Base-by-base conservation (phyloP, 495 filamentous ascomycete genomes). In the Amphirosellinia nigrospora region DNA sequence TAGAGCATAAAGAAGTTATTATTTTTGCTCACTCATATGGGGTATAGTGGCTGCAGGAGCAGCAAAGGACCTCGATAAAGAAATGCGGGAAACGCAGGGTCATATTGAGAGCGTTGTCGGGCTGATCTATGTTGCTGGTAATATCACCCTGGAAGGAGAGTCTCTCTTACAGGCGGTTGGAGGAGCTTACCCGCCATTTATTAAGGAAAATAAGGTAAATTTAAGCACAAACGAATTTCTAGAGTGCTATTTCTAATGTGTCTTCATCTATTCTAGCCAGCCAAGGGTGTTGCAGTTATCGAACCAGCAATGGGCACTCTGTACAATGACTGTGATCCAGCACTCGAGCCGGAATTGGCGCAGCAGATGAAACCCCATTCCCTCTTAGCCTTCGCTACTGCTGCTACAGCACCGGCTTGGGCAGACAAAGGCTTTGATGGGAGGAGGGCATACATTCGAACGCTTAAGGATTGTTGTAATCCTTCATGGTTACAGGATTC, bases 1-100 rank as follows among this genome's bases (percentile, higher is more conserved):
- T 45, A 0, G 19, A 62, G 13, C 16, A 53, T 3, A 15, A 16
- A 11, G 55, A 69, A 11, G 16, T 46, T 3, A 38, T 62, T 9
- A 39, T 69, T 26, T 32, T 69, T 10, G 66, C 66, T 4, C 66
- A 69, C 32, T 69, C 66, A 1, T 69, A 69, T 23, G 56, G 56
- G 66, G 55, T 15, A 9, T 62, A 15, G 56, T 69, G 13, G 66
- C 66, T 15, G 56, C 41, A 3, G 30, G 41, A 3, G 66, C 56
- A 11, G 56, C 52, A 2, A 69, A 69, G 13, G 15, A 28, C 11
- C 43, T 69, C 11, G 66, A 61, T n/a, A 36, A 30, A 45, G 11
- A 39, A 1, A 69, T 10, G 3, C 41, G 56, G 2, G 26, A 30
- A 5, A 15, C 16, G 1, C 11, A 62, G 23, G 66, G 56, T 3